Evolutionary conservation across 2,329 filamentous ascomycete genomes (phyloP), one percentile per base, ranked within the genome.

Genomic region (Dactylellina haptotyla): DNA sequence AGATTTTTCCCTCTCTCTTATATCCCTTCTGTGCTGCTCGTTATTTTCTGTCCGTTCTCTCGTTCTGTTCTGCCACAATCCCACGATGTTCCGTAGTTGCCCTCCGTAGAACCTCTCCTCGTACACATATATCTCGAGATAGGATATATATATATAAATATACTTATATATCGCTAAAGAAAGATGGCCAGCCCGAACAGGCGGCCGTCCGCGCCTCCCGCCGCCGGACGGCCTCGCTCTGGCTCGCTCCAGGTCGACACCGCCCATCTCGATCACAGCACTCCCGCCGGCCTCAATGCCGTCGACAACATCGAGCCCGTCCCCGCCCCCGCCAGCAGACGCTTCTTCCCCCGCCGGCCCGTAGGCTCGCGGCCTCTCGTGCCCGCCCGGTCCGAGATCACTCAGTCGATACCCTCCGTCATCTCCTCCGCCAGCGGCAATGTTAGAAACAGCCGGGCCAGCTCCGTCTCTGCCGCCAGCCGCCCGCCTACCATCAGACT

Each of bases 401-500:
- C 45, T 2, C 51, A 59, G 18, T 63, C 58, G 3, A 73, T 73
- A 30, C 69, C 69, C 20, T 73, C 69, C 23, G 61, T 73, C n/a
- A 66, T 73, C 10, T 61, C 69, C 10, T 28, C 61, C 5, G 48
- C 32, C n/a, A 53, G 23, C 25, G 53, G 63, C 4, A 46, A 25
- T 3, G 30, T 18, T 54, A 54, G 69, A 25, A 51, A 25, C 14
- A 62, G 61, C 48, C 50, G 69, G 32, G 61, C 69, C 14, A 66
- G 54, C 8, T 56, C 28, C 5, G 69, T 73, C 39, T 73, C 69
- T 16, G 53, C 59, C 3, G 28, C 20, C 37, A 73, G 69, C 43
- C 45, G 69, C 2, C 61, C 61, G 4, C 69, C 69, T n/a, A 73
- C 69, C 54, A 73, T 73, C 54, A 63, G 69, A 62, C 45, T 73